Conservation (phyloP, 2,329 filamentous ascomycete genomes). For the Mariannaea elegans region DNA sequence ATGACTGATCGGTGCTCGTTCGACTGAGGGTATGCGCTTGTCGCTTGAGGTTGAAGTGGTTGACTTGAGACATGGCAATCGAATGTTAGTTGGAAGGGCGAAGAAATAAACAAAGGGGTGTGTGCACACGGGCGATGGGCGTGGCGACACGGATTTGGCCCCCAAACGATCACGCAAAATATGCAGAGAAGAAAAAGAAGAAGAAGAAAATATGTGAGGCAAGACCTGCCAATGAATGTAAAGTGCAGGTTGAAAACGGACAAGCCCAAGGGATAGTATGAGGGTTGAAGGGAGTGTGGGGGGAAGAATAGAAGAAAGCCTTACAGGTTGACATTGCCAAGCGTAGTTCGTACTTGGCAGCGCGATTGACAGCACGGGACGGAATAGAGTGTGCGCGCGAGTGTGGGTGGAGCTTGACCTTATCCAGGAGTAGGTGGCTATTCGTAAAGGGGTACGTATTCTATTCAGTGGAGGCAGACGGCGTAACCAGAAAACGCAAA, state of each 20-base stretch:
- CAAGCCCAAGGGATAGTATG: background rate
- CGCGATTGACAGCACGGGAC: background rate
- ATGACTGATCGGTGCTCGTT: conserved; percentile 48
- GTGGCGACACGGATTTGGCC: background rate
- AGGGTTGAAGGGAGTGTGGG: background rate
- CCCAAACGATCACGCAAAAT: background rate
- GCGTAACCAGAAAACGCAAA: too few relatives aligned
- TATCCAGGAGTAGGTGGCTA: background rate
- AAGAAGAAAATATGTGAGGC: background rate
- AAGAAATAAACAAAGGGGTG: background rate
- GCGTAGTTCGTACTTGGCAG: conserved; percentile 3
- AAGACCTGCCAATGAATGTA: background rate
- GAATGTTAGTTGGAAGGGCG: background rate
- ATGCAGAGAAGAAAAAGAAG: background rate
- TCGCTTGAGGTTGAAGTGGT: conserved; percentile 55
- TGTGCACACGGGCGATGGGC: background rate
- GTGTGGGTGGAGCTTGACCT: background rate
- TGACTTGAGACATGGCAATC: conserved; percentile 48
- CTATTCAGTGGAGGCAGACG: too few relatives aligned
- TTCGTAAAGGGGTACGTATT: background rate
- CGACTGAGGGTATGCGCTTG: conserved; percentile 55
- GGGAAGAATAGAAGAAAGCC: background rate
- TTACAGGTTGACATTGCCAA: too few relatives aligned
- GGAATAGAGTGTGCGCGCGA: background rate
- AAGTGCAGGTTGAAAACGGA: background rate